Evolutionary conservation across 106 monocot species (phyloP).

Genomic region (Dactylorhiza incarnata): DNA sequence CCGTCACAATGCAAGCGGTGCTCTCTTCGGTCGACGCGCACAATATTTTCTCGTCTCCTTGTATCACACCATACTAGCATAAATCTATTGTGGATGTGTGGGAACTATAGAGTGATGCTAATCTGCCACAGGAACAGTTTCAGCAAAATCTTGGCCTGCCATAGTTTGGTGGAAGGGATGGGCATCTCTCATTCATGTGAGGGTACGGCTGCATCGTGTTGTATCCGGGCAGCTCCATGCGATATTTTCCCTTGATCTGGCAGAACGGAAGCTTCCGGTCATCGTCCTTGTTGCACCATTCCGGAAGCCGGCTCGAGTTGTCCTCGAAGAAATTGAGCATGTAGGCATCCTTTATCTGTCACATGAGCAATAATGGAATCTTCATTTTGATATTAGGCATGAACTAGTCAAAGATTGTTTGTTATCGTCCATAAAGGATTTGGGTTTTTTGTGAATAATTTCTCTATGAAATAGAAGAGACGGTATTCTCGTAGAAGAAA

Average conservation of each 20-base stretch:
- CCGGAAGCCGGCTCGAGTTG: slow-evolving; percentile 52
- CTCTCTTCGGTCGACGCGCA: no score
- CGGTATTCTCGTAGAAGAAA: no score
- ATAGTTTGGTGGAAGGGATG: slow-evolving; percentile 61
- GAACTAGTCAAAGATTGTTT: no score
- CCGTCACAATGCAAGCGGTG: no score
- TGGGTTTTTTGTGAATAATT: no score
- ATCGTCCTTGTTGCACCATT: slow-evolving; percentile 80
- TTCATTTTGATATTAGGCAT: no score
- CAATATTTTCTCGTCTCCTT: no score
- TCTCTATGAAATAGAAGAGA: no score
- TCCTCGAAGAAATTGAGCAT: slow-evolving; percentile 67
- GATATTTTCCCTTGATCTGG: slow-evolving; percentile 63
- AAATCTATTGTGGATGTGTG: no score
- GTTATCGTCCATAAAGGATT: no score
- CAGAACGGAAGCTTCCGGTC: slow-evolving; percentile 60
- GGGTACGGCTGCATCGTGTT: slow-evolving; percentile 60
- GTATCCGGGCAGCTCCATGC: slow-evolving; percentile 76
- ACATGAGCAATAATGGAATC: background rate
- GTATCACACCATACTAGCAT: no score
- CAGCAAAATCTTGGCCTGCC: slow-evolving; percentile 30
- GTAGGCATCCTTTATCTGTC: slow-evolving; percentile 85
- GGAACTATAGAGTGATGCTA: no score
- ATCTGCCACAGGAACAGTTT: background rate
- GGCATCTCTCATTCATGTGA: slow-evolving; percentile 85